Conservation (phyloP, 1,284 basidiomycete genomes). For the Tilletia caries region DNA sequence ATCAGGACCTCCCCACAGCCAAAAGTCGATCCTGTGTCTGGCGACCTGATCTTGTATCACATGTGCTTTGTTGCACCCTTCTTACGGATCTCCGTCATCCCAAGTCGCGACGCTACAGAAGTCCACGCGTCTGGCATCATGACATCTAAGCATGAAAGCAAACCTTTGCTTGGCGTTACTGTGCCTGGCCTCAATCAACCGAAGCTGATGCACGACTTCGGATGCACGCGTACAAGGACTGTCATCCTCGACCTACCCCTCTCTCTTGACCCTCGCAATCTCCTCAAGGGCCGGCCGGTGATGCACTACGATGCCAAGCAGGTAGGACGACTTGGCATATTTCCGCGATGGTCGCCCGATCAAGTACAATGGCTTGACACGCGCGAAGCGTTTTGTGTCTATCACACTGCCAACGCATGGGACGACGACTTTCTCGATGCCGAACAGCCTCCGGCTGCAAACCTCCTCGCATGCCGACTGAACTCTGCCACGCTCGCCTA, state of each 20-base stretch:
- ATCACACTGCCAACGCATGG: slow-evolving; percentile 60
- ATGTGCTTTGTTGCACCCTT: slow-evolving; percentile 57
- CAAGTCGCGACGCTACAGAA: slow-evolving; percentile 22
- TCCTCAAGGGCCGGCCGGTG: slow-evolving; percentile 56
- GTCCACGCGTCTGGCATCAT: no score
- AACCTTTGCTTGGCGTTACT: slow-evolving; percentile 23
- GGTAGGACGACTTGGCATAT: slow-evolving; percentile 57
- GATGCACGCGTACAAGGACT: slow-evolving; percentile 54
- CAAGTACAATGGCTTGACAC: slow-evolving; percentile 55
- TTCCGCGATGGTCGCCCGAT: slow-evolving; percentile 55
- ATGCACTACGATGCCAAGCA: slow-evolving; percentile 56
- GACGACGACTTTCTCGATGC: slow-evolving; percentile 41
- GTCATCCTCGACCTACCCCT: slow-evolving; percentile 59
- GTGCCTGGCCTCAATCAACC: slow-evolving; percentile 43
- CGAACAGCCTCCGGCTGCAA: slow-evolving; percentile 24
- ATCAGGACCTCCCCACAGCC: slow-evolving; percentile 41
- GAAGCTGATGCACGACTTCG: slow-evolving; percentile 61
- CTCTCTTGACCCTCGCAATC: slow-evolving; percentile 57
- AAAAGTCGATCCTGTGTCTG: slow-evolving; percentile 57
- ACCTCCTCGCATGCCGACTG: slow-evolving; percentile 59
- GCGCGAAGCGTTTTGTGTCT: slow-evolving; percentile 57
- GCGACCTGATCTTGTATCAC: slow-evolving; percentile 58
- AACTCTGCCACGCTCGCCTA: slow-evolving; percentile 58
- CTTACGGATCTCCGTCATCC: slow-evolving; percentile 57
- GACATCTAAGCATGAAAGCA: no score